Evolutionary conservation across 2,329 filamentous ascomycete species (phyloP).

Genomic region (Claviceps digitariae): DNA sequence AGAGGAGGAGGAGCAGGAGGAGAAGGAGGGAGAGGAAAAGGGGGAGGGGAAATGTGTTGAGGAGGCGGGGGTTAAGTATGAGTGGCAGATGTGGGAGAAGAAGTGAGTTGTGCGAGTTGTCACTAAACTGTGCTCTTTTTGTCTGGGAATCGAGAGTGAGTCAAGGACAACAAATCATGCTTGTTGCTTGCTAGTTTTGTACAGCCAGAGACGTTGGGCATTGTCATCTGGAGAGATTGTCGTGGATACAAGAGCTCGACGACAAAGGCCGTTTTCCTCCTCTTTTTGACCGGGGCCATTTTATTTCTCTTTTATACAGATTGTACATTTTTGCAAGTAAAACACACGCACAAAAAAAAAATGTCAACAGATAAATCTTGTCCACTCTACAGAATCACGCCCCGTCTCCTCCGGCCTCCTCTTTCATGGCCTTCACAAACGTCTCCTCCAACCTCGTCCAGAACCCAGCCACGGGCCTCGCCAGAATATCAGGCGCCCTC

Average conservation of each 20-base stretch:
- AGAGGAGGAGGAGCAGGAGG: conserved; percentile 38
- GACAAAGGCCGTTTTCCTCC: no score
- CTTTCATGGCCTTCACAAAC: conserved; percentile 12
- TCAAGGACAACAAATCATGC: no score
- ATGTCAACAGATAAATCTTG: no score
- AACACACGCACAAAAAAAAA: no score
- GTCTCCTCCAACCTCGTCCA: conserved; percentile 28
- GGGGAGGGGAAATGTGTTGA: conserved; percentile 21
- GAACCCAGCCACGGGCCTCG: conserved; percentile 27
- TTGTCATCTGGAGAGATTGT: no score
- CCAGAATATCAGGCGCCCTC: conserved; percentile 20
- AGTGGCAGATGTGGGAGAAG: conserved; percentile 64
- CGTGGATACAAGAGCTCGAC: no score
- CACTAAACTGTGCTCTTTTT: no score
- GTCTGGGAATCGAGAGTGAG: no score
- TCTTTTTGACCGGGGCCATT: no score
- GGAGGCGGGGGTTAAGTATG: conserved; percentile 52
- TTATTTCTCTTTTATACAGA: no score
- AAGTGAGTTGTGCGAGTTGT: background rate
- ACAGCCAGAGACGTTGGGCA: no score
- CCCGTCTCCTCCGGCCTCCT: background rate
- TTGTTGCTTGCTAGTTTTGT: no score
- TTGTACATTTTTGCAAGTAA: background rate
- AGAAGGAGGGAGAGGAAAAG: conserved; percentile 32
- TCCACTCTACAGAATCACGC: background rate